These are phyloP conservation scores for Vanilla planifolia DNA, from an alignment of 106 monocot genomes.

Conservation along the genomic window DNA sequence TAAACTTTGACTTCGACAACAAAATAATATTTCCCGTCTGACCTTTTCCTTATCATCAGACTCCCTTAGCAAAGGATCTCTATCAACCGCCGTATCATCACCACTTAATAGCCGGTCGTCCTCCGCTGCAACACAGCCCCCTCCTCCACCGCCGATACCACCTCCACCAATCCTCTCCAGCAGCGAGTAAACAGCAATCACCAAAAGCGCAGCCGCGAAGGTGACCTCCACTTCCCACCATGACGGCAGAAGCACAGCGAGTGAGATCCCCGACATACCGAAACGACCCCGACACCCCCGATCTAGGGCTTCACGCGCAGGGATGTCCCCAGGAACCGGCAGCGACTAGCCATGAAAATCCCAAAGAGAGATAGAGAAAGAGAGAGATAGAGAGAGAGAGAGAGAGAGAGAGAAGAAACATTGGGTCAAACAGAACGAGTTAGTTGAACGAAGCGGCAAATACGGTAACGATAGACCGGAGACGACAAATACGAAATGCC, in stretches of 20 bases:
- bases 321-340: not conserved
- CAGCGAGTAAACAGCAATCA: constrained; percentile 35
- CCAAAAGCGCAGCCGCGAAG: constrained; percentile 41
- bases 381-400: too few species aligned
- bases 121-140: not conserved
- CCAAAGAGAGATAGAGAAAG: not conserved
- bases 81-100: not conserved
- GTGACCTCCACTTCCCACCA: constrained; percentile 75
- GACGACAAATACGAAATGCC: too few species aligned
- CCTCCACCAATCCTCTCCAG: constrained; percentile 11
- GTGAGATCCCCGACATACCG: constrained; percentile 32
- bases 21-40: not conserved
- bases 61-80: constrained; percentile 11
- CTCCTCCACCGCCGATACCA: not conserved
- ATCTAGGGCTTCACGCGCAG: constrained; percentile 13
- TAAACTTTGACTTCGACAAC: too few species aligned
- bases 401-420: not conserved
- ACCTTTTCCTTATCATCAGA: constrained; percentile 65
- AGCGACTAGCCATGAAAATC: constrained; percentile 11
- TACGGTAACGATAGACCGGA: not conserved
- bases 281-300: not conserved
- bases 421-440: constrained; percentile 2
- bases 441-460: constrained; percentile 14
- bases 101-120: constrained; percentile 1
- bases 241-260: constrained; percentile 46